These are phyloP conservation scores for Gossypium raimondii DNA, from an alignment of 345 rosid genomes.

Conservation along the genomic window DNA sequence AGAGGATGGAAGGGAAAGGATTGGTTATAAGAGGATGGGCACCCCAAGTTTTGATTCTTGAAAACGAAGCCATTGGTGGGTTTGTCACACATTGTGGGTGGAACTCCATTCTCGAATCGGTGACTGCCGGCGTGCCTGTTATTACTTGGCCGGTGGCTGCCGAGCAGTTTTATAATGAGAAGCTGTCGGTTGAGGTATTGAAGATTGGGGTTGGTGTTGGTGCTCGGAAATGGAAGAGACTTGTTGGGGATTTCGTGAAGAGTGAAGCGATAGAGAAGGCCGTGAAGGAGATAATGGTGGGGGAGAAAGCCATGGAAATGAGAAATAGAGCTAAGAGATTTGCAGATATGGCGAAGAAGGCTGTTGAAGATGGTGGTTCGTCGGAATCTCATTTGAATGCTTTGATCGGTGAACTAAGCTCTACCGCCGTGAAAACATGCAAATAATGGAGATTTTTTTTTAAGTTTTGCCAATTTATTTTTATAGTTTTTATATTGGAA, in stretches of 20 bases:
- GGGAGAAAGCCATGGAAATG: conserved; percentile 23
- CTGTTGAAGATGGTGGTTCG: conserved; percentile 34
- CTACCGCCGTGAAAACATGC: neutral
- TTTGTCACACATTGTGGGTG: conserved; percentile 6
- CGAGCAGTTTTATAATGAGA: conserved; percentile 56
- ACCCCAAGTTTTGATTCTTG: conserved; percentile 8
- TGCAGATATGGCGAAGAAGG: conserved; percentile 23
- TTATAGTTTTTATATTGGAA: no score
- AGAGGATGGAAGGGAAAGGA: conserved; percentile 33
- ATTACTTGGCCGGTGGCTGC: conserved; percentile 49
- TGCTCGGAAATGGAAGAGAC: conserved; percentile 19
- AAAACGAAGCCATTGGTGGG: neutral
- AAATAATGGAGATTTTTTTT: neutral
- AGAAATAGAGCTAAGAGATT: conserved; percentile 27
- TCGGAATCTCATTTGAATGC: conserved; percentile 25
- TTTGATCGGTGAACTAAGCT: conserved; percentile 21
- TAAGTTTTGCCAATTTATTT: no score
- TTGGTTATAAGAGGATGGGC: conserved; percentile 61
- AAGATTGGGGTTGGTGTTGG: conserved; percentile 42
- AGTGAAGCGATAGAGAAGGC: conserved; percentile 38
- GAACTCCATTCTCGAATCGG: neutral
- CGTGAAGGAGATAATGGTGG: conserved; percentile 30
- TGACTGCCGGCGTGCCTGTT: conserved; percentile 15
- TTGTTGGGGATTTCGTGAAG: conserved; percentile 25
- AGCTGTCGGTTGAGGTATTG: conserved; percentile 34